phyloP scores from a whole-genome alignment of 2,329 filamentous ascomycete species.

The Cercospora sp. region DNA sequence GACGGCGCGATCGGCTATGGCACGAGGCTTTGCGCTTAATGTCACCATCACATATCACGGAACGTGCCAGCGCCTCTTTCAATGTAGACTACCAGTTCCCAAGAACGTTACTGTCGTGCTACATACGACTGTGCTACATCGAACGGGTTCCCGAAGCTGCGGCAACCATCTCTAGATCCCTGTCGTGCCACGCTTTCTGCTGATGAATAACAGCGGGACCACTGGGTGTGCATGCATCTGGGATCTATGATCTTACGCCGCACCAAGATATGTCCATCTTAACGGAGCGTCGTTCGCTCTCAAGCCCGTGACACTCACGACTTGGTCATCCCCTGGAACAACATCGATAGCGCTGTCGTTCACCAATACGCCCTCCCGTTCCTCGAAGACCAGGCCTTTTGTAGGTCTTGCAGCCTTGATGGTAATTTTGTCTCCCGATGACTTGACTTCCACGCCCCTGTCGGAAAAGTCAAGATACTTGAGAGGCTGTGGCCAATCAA shows the following conservation, averaged over 20 bases:
- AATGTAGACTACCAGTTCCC: not conserved
- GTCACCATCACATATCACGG: not conserved
- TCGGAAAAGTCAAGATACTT: slow-evolving; percentile 58
- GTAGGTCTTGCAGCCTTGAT: slow-evolving; percentile 55
- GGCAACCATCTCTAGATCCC: not conserved
- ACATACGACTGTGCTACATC: not conserved
- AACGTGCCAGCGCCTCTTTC: not conserved
- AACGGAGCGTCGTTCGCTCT: slow-evolving; percentile 42
- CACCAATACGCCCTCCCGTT: slow-evolving; percentile 54
- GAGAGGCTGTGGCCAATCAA: slow-evolving; percentile 62
- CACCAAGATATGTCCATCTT: slow-evolving; percentile 50
- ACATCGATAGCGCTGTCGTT: slow-evolving; percentile 60
- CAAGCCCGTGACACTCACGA: slow-evolving; percentile 47
- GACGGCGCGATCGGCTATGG: slow-evolving; percentile 1
- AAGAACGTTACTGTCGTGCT: not conserved
- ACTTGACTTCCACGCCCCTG: slow-evolving; percentile 49
- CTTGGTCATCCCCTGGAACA: slow-evolving; percentile 59
- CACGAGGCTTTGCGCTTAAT: not conserved
- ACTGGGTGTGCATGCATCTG: not conserved
- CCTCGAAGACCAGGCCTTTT: slow-evolving; percentile 62
- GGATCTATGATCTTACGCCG: slow-evolving; percentile 19
- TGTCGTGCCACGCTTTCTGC: not conserved
- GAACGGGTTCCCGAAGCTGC: not conserved
- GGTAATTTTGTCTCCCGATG: slow-evolving; percentile 43
- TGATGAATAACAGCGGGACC: not conserved